Base-by-base conservation (phyloP, 495 filamentous ascomycete species). In the Chaetomidium leptoderma region DNA sequence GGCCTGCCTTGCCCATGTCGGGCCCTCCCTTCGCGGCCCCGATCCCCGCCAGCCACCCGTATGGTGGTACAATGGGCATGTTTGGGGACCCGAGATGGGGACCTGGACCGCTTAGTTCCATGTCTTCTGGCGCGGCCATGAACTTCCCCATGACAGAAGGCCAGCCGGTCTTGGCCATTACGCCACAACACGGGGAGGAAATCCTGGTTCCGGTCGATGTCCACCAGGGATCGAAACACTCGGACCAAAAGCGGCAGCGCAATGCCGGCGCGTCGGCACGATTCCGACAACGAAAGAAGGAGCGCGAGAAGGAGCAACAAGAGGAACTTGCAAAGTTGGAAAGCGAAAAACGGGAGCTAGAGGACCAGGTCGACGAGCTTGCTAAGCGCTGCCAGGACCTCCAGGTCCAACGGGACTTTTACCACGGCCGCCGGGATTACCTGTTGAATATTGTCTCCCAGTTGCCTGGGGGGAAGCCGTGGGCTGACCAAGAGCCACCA, bases 241-340 rank as follows among this genome's bases (percentile, higher is more conserved):
- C 90, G 63, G 90, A 95, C 60, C 90, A 95, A 74, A 97, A 96
- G 72, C 80, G 90, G 49, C 89, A 90, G 73, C 86, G 91, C 39
- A 98, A 98, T 68, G 95, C 95, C 49, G 90, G 89, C 43, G 93
- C 93, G 8, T 96, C 91, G 39, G 85, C 91, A 56, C 78, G 93
- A 40, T 97, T 97, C 64, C 85, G 93, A 53, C 85, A 88, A 66
- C 81, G 92, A 51, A 83, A 89, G 63, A 97, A 97, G 70, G 87
- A 93, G 65, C 91, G 90, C 65, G 92, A 97, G 71, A 80, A 82
- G 63, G 86, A 91, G 65, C 76, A 83, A 57, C 81, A 86, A 63
- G 77, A 87, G 32, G 84, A 85, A 33, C 72, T 75, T 66, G 81
- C 76, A 50, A 83, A 84, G 42, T 74, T 90, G 60, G 82, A 83